Percentiles rank a stretch among this genome's conserved stretches.
Conservation (phyloP, 2,329 filamentous ascomycete genomes). For the Sporothrix curviconia region DNA sequence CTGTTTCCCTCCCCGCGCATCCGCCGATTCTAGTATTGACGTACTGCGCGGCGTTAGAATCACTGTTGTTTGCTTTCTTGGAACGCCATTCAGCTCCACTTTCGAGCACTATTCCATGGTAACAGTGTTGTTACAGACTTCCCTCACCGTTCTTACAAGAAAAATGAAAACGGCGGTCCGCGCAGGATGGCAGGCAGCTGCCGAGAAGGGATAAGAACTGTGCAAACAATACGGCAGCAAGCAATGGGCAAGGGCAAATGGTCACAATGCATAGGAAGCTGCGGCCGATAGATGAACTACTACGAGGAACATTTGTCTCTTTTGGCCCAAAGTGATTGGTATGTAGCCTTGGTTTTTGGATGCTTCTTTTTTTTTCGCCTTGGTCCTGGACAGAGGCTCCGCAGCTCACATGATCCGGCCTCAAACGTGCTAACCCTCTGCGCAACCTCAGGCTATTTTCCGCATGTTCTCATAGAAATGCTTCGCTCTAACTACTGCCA, state of each 20-base stretch:
- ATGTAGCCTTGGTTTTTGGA: slow-evolving; percentile 21
- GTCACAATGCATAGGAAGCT: slow-evolving; percentile 27
- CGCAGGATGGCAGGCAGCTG: slow-evolving; percentile 24
- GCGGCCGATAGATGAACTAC: background rate
- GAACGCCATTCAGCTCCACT: too few relatives aligned
- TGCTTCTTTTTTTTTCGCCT: background rate
- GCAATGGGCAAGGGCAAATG: slow-evolving; percentile 31
- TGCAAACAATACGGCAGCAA: too few relatives aligned
- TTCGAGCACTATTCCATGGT: too few relatives aligned
- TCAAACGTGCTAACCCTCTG: background rate
- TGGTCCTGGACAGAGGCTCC: too few relatives aligned
- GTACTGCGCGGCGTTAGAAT: too few relatives aligned
- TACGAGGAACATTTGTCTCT: slow-evolving; percentile 64
- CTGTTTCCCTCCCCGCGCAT: background rate
- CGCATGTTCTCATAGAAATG: slow-evolving; percentile 74
- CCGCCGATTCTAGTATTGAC: too few relatives aligned
- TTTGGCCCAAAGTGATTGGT: slow-evolving; percentile 79
- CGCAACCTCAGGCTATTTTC: slow-evolving; percentile 56
- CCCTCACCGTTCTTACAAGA: too few relatives aligned
- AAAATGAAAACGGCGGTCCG: slow-evolving; percentile 26
- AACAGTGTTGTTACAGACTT: too few relatives aligned
- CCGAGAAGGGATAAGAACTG: too few relatives aligned
- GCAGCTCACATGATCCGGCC: too few relatives aligned
- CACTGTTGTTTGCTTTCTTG: too few relatives aligned
- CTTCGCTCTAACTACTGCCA: slow-evolving; percentile 97